These are phyloP conservation scores for Rhododendron mucronatum DNA, from an alignment of 148 eudicot species.

Conservation along the genomic window DNA sequence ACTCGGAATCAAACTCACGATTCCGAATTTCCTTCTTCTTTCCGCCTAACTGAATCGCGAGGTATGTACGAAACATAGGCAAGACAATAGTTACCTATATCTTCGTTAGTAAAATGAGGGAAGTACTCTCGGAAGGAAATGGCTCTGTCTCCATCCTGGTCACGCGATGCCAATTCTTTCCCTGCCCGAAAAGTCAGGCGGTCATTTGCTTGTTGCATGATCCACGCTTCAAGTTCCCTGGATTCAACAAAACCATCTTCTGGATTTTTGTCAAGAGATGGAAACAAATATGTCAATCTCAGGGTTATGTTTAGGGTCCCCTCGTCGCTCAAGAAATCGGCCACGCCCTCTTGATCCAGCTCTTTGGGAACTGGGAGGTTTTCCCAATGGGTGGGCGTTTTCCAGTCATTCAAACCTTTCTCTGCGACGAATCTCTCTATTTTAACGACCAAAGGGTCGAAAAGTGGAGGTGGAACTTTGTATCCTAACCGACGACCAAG, in stretches of 20 bases:
- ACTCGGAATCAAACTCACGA: not conserved
- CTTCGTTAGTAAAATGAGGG: slow-evolving; percentile 24
- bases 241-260: slow-evolving; percentile 34
- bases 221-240: slow-evolving; percentile 41
- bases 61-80: not conserved
- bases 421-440: slow-evolving; percentile 19
- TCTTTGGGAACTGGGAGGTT: not conserved
- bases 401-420: not conserved
- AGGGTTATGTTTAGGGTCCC: slow-evolving; percentile 36
- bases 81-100: slow-evolving; percentile 19
- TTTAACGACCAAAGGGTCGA: slow-evolving; percentile 32
- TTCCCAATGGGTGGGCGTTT: not conserved
- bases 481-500: slow-evolving; percentile 22
- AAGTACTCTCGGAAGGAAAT: slow-evolving; percentile 35
- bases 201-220: slow-evolving; percentile 29
- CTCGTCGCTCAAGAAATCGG: slow-evolving; percentile 25
- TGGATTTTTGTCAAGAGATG: slow-evolving; percentile 28
- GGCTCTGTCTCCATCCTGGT: slow-evolving; percentile 27
- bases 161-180: slow-evolving; percentile 18
- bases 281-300: slow-evolving; percentile 36
- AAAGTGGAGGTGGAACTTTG: slow-evolving; percentile 13
- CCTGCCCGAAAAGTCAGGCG: slow-evolving; percentile 24
- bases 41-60: not conserved
- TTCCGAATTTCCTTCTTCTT: not conserved
- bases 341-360: slow-evolving; percentile 6